Conservation (phyloP, 768 basidiomycete genomes). For the Amanita jacksonii region DNA sequence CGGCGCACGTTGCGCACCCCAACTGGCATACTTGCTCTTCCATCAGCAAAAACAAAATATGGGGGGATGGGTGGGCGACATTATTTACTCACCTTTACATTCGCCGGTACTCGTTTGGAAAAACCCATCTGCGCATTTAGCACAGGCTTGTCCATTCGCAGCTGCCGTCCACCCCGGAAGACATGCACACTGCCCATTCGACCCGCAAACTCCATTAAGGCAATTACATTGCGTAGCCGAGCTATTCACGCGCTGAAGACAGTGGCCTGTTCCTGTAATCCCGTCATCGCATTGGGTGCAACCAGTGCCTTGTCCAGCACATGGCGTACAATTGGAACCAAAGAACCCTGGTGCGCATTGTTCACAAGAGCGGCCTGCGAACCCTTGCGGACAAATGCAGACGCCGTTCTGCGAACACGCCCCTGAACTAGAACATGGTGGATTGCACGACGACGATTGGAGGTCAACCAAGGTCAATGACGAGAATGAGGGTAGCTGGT, state of each 20-base stretch:
- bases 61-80: too few relatives aligned
- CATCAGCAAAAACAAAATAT: constrained; percentile 5
- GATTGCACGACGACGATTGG: constrained; percentile 66
- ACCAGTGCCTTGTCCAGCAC: constrained; percentile 36
- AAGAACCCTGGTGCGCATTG: constrained; percentile 67
- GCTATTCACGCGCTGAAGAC: constrained; percentile 41
- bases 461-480: constrained; percentile 56
- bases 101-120: constrained; percentile 62
- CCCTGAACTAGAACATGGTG: constrained; percentile 64
- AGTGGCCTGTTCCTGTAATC: constrained; percentile 66
- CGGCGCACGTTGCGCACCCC: constrained; percentile 64
- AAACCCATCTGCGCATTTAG: constrained; percentile 66
- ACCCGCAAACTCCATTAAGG: constrained; percentile 65
- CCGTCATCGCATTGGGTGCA: constrained; percentile 74
- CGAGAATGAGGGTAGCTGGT: constrained; percentile 50
- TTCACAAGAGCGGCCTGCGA: constrained; percentile 75
- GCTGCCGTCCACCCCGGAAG: constrained; percentile 67
- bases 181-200: constrained; percentile 65
- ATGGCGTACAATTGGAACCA: constrained; percentile 61
- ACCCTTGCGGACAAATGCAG: constrained; percentile 66
- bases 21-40: constrained; percentile 50
- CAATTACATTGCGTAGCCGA: constrained; percentile 70
- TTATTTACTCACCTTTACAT: constrained; percentile 47
- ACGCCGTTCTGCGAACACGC: constrained; percentile 62
- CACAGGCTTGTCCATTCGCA: constrained; percentile 67